phyloP scores from a whole-genome alignment of 805 yeast species.

The Wickerhamiella siamensis region DNA sequence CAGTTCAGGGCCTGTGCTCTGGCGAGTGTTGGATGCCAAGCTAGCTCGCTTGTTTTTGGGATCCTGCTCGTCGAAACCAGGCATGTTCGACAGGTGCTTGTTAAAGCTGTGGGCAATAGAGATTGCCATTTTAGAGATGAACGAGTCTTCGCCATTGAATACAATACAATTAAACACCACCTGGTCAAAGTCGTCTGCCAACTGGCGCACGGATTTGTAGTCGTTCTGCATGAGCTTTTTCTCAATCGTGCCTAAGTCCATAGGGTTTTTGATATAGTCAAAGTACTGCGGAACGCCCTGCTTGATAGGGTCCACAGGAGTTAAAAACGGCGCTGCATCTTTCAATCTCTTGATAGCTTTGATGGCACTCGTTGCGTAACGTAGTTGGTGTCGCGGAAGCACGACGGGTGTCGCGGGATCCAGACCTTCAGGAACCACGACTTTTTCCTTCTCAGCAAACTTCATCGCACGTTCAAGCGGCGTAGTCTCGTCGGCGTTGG shows the following conservation, averaged over 20 bases:
- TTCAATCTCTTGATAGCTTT: slow-evolving; percentile 80
- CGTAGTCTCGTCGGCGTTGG: slow-evolving; percentile 6
- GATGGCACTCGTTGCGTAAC: slow-evolving; percentile 61
- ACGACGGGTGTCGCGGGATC: slow-evolving; percentile 16
- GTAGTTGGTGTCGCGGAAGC: slow-evolving; percentile 54
- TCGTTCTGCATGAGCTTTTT: slow-evolving; percentile 55
- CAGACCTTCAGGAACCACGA: slow-evolving; percentile 17
- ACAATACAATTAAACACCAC: slow-evolving; percentile 71
- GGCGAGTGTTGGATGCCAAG: slow-evolving; percentile 7
- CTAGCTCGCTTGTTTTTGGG: slow-evolving; percentile 10
- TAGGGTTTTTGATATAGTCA: slow-evolving; percentile 70
- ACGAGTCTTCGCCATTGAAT: slow-evolving; percentile 75
- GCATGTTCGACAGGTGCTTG: slow-evolving; percentile 85
- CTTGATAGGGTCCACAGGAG: slow-evolving; percentile 81
- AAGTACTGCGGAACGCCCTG: slow-evolving; percentile 83
- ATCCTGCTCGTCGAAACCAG: slow-evolving; percentile 35
- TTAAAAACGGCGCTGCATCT: slow-evolving; percentile 81
- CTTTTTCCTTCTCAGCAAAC: slow-evolving; percentile 16
- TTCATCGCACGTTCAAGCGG: slow-evolving; percentile 16
- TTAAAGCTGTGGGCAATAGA: slow-evolving; percentile 85
- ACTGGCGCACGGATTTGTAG: slow-evolving; percentile 54
- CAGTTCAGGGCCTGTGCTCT: slow-evolving; percentile 14
- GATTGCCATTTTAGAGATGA: slow-evolving; percentile 82
- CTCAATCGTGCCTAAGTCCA: slow-evolving; percentile 89
- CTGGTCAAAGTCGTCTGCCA: slow-evolving; percentile 64